Evolutionary conservation across 225 moss, liverwort and hornwort species (phyloP).

Genomic region (Neckera pumila): DNA sequence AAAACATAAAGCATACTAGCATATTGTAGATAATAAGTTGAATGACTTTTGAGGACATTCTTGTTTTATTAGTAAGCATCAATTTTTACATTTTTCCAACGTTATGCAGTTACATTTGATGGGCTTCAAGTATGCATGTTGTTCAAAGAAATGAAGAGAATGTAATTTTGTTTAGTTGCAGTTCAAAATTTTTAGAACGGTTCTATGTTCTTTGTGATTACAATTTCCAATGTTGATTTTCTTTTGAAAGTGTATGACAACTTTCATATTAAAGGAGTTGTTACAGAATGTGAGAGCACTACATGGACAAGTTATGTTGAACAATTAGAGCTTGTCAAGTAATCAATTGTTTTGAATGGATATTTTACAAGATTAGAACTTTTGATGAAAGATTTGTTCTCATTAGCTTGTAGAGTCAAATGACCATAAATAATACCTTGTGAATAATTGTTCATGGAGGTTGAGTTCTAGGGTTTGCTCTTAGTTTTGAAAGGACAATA

Average conservation of each 20-base stretch:
- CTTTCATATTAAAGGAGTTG: not conserved
- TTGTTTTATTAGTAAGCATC: not conserved
- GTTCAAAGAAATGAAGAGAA: too few relatives aligned
- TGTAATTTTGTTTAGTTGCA: not conserved
- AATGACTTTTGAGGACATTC: not conserved
- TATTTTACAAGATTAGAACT: not conserved
- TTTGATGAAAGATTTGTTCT: not conserved
- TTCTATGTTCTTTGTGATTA: not conserved
- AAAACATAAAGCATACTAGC: not conserved
- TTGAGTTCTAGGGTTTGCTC: not conserved
- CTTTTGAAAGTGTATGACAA: not conserved
- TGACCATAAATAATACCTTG: not conserved
- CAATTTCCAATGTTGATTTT: not conserved
- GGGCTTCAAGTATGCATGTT: not conserved
- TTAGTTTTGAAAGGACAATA: not conserved
- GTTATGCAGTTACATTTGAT: not conserved
- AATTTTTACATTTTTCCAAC: not conserved
- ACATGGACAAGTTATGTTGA: accelerated
- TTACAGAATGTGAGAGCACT: not conserved
- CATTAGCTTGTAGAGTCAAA: not conserved
- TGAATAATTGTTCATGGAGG: not conserved
- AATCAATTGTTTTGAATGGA: not conserved
- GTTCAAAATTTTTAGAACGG: too few relatives aligned
- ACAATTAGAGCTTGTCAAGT: not conserved
- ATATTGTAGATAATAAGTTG: not conserved